Percentiles rank a stretch among this genome's conserved stretches.
phyloP scores from a whole-genome alignment of 345 rosid species.

The Murraya koenigii region DNA sequence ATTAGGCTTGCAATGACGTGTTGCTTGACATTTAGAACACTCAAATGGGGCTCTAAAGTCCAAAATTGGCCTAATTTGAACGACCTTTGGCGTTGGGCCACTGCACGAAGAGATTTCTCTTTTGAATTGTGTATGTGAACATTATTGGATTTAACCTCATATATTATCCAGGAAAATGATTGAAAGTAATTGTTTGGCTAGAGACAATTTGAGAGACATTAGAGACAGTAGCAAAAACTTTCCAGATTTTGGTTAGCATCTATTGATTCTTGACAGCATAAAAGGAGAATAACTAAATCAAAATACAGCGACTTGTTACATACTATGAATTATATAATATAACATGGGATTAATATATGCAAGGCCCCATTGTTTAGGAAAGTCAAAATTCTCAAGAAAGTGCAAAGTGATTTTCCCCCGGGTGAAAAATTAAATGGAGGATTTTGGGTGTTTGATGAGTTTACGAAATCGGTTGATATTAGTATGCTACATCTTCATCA shows the following conservation, averaged over 20 bases:
- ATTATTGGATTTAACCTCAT: neutral
- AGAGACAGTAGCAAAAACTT: neutral
- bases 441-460: neutral
- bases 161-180: neutral
- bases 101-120: neutral
- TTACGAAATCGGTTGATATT: neutral
- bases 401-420: neutral
- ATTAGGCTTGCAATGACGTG: constrained; percentile 9
- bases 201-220: neutral
- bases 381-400: neutral
- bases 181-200: neutral
- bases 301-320: neutral
- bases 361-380: neutral
- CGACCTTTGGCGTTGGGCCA: neutral
- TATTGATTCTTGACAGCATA: neutral
- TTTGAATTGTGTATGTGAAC: constrained; percentile 3
- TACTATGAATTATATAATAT: too few relatives aligned
- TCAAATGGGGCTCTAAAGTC: constrained; percentile 16
- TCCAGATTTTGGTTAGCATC: neutral
- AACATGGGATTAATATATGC: too few relatives aligned
- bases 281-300: neutral
- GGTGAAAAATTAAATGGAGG: neutral
- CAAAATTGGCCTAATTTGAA: constrained; percentile 12
- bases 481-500: neutral
- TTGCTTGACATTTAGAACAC: neutral